Evolutionary conservation across 768 basidiomycete genomes (phyloP).

Genomic region (Leccinum variicolor): DNA sequence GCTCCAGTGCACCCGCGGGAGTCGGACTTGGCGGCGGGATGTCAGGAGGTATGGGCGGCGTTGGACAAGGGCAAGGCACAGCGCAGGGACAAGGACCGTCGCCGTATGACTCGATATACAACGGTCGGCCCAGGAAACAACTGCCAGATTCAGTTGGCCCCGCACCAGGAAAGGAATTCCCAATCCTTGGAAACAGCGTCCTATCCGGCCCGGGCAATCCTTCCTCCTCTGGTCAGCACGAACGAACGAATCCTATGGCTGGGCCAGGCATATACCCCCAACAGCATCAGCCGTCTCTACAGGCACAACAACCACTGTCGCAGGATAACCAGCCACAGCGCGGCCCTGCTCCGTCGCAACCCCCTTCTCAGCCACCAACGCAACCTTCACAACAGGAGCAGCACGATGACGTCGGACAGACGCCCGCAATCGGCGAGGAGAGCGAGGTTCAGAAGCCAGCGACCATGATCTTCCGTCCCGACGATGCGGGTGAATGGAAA

Average conservation of each 20-base stretch:
- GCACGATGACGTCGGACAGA: constrained; percentile 16
- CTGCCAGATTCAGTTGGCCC: constrained; percentile 57
- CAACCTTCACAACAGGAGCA: constrained; percentile 20
- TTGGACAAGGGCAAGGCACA: constrained; percentile 17
- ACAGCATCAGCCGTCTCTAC: constrained; percentile 27
- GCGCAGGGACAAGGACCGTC: constrained; percentile 30
- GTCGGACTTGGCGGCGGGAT: constrained; percentile 13
- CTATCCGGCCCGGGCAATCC: constrained; percentile 5
- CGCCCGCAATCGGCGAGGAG: constrained; percentile 12
- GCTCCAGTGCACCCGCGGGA: constrained; percentile 13
- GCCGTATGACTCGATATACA: constrained; percentile 73
- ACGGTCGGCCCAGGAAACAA: constrained; percentile 77
- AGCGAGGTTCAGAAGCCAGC: constrained; percentile 25
- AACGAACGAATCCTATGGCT: constrained; percentile 41
- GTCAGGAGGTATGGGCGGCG: constrained; percentile 9
- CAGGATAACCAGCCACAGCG: constrained; percentile 32
- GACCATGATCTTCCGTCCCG: constrained; percentile 87
- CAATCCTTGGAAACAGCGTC: constrained; percentile 52
- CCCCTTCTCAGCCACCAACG: constrained; percentile 24
- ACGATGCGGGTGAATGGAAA: constrained; percentile 83
- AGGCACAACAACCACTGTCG: constrained; percentile 24
- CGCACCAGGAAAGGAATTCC: constrained; percentile 55
- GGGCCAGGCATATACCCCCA: constrained; percentile 42
- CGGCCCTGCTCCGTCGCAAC: constrained; percentile 29
- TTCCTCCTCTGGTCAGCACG: constrained; percentile 42